Evolutionary conservation across 768 basidiomycete species (phyloP).

Genomic region (Naganishia friedmannii): DNA sequence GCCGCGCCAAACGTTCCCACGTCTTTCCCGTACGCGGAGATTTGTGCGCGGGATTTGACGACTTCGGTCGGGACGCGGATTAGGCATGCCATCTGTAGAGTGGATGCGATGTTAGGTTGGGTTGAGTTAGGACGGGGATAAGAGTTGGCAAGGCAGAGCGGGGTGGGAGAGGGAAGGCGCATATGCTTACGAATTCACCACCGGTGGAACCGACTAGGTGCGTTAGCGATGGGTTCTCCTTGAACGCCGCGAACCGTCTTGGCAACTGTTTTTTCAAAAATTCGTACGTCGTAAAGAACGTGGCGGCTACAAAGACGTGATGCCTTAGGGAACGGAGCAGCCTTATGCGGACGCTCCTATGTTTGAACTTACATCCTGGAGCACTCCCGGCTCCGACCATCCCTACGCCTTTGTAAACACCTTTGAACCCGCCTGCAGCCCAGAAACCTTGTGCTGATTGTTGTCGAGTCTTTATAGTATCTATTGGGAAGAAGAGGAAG

Average conservation of each 20-base stretch:
- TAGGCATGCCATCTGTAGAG: constrained; percentile 65
- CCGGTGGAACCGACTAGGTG: constrained; percentile 60
- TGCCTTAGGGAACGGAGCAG: too few species aligned
- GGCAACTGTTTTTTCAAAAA: constrained; percentile 75
- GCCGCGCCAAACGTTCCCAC: constrained; percentile 46
- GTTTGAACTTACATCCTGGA: constrained; percentile 83
- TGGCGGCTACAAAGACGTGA: constrained; percentile 66
- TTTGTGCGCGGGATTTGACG: constrained; percentile 88
- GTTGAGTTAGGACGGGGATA: too few species aligned
- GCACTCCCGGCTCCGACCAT: constrained; percentile 93
- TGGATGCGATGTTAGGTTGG: background rate
- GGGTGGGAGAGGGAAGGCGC: background rate
- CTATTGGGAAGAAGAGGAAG: constrained; percentile 91
- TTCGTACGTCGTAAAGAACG: constrained; percentile 94
- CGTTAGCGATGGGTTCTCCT: constrained; percentile 54
- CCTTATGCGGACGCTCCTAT: too few species aligned
- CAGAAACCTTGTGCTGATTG: constrained; percentile 85
- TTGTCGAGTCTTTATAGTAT: constrained; percentile 92
- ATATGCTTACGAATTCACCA: constrained; percentile 60
- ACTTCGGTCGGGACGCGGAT: constrained; percentile 94
- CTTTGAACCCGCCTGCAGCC: constrained; percentile 78
- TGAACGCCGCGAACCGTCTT: constrained; percentile 58
- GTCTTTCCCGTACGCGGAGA: constrained; percentile 64
- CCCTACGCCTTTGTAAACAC: constrained; percentile 88
- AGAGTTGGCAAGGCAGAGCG: too few species aligned